A percentile compares a stretch with the other conserved stretches of the same genome.
phyloP scores from a whole-genome alignment of 2,329 filamentous ascomycete genomes.

The Fusarium musae region DNA sequence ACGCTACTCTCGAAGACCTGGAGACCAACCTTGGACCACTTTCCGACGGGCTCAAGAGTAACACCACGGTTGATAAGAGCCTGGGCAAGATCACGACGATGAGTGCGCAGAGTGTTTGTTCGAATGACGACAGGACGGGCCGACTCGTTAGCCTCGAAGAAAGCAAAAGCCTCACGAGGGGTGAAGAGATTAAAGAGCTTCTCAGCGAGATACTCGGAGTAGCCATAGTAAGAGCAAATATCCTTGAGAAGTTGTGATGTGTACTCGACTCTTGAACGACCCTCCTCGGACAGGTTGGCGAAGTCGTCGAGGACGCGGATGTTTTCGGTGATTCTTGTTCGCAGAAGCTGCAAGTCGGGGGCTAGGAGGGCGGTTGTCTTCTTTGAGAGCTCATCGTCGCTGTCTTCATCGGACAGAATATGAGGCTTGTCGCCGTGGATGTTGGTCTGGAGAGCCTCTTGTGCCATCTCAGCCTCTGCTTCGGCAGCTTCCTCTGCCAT shows the following conservation, averaged over 20 bases:
- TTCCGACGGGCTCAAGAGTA: constrained; percentile 94
- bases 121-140: constrained; percentile 93
- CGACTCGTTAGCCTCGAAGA: constrained; percentile 99
- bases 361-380: constrained; percentile 75
- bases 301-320: constrained; percentile 93
- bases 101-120: constrained; percentile 90
- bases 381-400: constrained; percentile 68
- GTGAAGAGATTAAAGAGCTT: constrained; percentile 95
- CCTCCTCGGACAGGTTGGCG: constrained; percentile 80
- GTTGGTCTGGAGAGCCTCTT: constrained; percentile 91
- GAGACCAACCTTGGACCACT: constrained; percentile 98
- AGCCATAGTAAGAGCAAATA: constrained; percentile 96
- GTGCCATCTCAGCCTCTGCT: constrained; percentile 85
- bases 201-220: constrained; percentile 92
- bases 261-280: constrained; percentile 88
- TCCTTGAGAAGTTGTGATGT: constrained; percentile 87
- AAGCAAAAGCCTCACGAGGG: constrained; percentile 93
- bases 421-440: constrained; percentile 81
- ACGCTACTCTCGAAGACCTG: constrained; percentile 92
- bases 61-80: constrained; percentile 96
- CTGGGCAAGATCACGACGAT: constrained; percentile 84
- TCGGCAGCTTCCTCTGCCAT: constrained; percentile 82
- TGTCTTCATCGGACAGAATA: constrained; percentile 71
- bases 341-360: constrained; percentile 88
- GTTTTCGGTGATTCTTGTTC: constrained; percentile 90